Conservation (phyloP, 768 basidiomycete species). For the Lentinus tigrinus region DNA sequence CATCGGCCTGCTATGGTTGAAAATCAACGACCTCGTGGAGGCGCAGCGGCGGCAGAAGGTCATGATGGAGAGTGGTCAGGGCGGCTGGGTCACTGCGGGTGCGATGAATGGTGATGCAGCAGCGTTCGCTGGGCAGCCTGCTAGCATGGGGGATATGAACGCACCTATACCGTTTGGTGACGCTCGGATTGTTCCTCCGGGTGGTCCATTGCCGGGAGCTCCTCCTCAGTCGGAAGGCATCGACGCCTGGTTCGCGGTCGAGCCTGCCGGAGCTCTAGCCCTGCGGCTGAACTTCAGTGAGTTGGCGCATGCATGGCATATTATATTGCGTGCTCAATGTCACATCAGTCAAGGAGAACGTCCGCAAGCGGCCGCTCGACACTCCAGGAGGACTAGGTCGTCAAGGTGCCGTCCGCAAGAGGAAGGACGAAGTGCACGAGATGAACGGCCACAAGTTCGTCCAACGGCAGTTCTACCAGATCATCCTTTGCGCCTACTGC, state of each 20-base stretch:
- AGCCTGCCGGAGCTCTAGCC: constrained; percentile 92
- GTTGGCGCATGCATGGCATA: constrained; percentile 30
- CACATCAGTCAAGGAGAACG: constrained; percentile 89
- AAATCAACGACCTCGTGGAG: constrained; percentile 91
- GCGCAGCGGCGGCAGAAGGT: constrained; percentile 91
- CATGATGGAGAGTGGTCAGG: constrained; percentile 79
- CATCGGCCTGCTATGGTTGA: constrained; percentile 93
- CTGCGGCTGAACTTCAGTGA: constrained; percentile 89
- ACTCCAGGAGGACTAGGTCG: constrained; percentile 90
- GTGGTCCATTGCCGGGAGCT: constrained; percentile 11
- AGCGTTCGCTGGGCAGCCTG: constrained; percentile 49
- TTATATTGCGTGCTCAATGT: constrained; percentile 10
- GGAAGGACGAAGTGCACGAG: constrained; percentile 97
- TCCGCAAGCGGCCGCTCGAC: constrained; percentile 93
- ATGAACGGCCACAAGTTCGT: constrained; percentile 99
- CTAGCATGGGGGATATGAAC: constrained; percentile 45
- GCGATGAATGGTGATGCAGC: constrained; percentile 70
- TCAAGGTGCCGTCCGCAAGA: constrained; percentile 96
- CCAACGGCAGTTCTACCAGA: constrained; percentile 95
- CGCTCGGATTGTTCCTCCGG: constrained; percentile 13
- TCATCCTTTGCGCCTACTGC: constrained; percentile 98
- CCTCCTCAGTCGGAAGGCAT: constrained; percentile 65
- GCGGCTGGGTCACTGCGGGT: constrained; percentile 94
- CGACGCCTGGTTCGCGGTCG: constrained; percentile 96
- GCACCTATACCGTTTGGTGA: constrained; percentile 38